Evolutionary conservation across 73 alveolate genomes (phyloP).

Genomic region (Blepharisma stoltei): DNA sequence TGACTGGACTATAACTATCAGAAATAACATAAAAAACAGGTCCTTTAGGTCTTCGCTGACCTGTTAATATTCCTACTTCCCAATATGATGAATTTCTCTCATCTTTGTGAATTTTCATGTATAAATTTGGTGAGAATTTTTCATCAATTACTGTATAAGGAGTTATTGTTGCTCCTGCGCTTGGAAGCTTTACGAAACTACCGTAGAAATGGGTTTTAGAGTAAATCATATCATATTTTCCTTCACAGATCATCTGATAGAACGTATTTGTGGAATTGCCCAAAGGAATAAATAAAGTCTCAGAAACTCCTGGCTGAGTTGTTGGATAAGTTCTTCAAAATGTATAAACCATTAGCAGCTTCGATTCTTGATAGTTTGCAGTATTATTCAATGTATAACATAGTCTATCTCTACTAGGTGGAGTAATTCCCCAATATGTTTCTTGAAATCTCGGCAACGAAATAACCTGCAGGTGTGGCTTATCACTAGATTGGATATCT

Average conservation of each 20-base stretch:
- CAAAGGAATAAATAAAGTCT: no score
- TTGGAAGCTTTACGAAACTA: neutral
- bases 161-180: neutral
- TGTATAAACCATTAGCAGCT: no score
- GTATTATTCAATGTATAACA: neutral
- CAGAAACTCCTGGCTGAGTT: no score
- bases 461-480: conserved; percentile 26
- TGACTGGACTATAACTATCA: conserved; percentile 38
- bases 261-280: no score
- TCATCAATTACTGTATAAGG: neutral
- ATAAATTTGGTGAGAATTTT: no score
- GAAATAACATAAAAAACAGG: conserved; percentile 53
- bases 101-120: no score
- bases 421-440: conserved; percentile 34
- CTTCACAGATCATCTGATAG: no score
- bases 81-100: neutral
- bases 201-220: no score
- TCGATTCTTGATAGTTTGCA: no score
- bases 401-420: neutral
- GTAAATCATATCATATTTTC: no score
- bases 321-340: no score
- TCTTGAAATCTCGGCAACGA: conserved; percentile 36
- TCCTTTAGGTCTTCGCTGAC: conserved; percentile 26
- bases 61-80: neutral
- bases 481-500: conserved; percentile 15